Base-by-base conservation (phyloP, 805 yeast genomes). In the Metschnikowia amazonensis region DNA sequence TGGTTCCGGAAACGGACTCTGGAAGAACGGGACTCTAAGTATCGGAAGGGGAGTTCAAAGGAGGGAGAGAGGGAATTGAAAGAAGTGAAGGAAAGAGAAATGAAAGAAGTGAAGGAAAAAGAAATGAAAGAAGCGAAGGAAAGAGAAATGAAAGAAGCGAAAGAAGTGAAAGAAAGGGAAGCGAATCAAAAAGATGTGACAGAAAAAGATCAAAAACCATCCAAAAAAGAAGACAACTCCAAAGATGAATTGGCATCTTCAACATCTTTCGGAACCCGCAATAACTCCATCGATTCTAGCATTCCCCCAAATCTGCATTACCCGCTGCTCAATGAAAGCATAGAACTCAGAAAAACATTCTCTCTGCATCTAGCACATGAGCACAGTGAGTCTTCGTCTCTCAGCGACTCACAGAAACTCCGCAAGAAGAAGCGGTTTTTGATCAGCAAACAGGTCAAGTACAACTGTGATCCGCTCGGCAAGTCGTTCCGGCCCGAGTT, bases 401-500 rank as follows among this genome's bases (percentile, higher is more conserved):
- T 55, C 16, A 43, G 43, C 9, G 59, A 55, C 16, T 51, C 57
- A 3, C 57, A 53, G 7, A 60, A 59, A 25, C 55, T 54, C 18
- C 44, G 52, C 8, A 60, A 54, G 46, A 43, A 53, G 20, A 63
- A 59, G 52, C 69, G 64, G 49, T 82, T 86, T 18, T 74, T 81
- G 24, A 68, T 90, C 45, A 84, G 94, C 62, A 77, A 82, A 53
- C 72, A 82, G 1, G 72, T 90, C 25, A 70, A 75, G 36, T 79
- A 79, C 54, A 87, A 92, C 60, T 77, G 89, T 14, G 99, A 94
- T 60, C 86, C 92, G 0, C 67, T 74, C 24, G 69, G 72, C 2
- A 75, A 80, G 48, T 88, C 97, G 0, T 81, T 81, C 62, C 79
- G 89, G 45, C 84, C 85, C 0, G 99, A 94, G 55, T 64, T 82